These are phyloP conservation scores for Striga hermonthica DNA, from an alignment of 305 asterid genomes.

Conservation along the genomic window DNA sequence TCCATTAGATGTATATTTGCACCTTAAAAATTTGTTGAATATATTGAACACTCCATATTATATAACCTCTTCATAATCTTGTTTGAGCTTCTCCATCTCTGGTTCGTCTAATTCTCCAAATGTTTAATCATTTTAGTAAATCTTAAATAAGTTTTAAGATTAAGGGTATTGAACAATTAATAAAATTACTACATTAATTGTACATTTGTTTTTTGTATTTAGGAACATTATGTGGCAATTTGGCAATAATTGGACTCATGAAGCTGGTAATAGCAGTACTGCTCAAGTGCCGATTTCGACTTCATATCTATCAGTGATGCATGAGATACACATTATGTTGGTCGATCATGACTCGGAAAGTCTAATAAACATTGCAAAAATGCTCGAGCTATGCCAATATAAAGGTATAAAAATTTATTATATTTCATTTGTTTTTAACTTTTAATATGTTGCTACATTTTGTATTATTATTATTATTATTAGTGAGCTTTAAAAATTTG, in stretches of 20 bases:
- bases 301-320: constrained; percentile 32
- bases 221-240: constrained; percentile 29
- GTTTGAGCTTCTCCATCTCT: too few species aligned
- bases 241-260: constrained; percentile 22
- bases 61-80: too few species aligned
- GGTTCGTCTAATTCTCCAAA: too few species aligned
- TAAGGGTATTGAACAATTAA: too few species aligned
- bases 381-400: constrained; percentile 38
- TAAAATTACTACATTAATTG: too few species aligned
- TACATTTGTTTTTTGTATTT: constrained; percentile 5
- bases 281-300: neutral
- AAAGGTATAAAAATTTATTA: constrained; percentile 34
- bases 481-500: neutral
- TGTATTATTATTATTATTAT: too few species aligned
- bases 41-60: too few species aligned
- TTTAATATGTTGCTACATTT: neutral
- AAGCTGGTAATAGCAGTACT: constrained; percentile 8
- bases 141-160: too few species aligned
- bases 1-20: too few species aligned
- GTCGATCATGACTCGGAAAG: constrained; percentile 43
- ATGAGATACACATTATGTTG: constrained; percentile 40
- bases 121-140: too few species aligned
- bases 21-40: too few species aligned
- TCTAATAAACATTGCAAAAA: constrained; percentile 24
- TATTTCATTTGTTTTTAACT: neutral